Evolutionary conservation across 2,329 filamentous ascomycete genomes (phyloP).

Genomic region (Stemphylium vesicarium): DNA sequence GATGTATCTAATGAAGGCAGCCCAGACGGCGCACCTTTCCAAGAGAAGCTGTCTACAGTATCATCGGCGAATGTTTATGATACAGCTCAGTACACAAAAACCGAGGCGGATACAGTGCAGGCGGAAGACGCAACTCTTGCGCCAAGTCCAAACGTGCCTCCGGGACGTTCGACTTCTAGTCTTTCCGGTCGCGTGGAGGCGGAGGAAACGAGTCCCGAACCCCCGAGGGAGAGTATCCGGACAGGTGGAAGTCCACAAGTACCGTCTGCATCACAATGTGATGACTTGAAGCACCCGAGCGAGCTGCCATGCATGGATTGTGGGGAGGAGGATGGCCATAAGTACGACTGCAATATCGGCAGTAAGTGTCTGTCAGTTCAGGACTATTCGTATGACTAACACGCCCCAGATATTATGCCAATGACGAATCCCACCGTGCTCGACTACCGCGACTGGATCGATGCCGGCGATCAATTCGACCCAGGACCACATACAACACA

Average conservation of each 20-base stretch:
- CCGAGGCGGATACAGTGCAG: too few species aligned
- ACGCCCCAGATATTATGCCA: conserved; percentile 10
- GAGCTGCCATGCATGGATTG: conserved; percentile 38
- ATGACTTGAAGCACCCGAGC: neutral
- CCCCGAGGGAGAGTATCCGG: neutral
- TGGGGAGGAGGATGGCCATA: conserved; percentile 18
- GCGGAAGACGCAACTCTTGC: too few species aligned
- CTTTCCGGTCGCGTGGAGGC: too few species aligned
- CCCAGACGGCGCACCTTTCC: too few species aligned
- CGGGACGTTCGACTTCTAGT: too few species aligned
- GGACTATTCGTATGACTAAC: neutral
- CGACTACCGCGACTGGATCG: conserved; percentile 20
- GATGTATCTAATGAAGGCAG: too few species aligned
- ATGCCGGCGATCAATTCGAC: conserved; percentile 26
- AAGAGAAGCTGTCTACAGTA: too few species aligned
- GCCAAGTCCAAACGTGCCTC: too few species aligned
- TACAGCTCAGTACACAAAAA: too few species aligned
- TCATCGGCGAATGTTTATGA: too few species aligned
- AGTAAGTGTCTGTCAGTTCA: conserved; percentile 19
- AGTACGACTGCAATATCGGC: conserved; percentile 24
- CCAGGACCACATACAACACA: conserved; percentile 36
- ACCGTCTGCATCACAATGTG: neutral
- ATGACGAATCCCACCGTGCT: conserved; percentile 16
- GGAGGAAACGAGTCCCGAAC: neutral
- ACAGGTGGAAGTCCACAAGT: neutral